Evolutionary conservation across 2,329 filamentous ascomycete genomes (phyloP), one percentile per base, ranked within the genome.

Genomic region (Fusarium clavum): DNA sequence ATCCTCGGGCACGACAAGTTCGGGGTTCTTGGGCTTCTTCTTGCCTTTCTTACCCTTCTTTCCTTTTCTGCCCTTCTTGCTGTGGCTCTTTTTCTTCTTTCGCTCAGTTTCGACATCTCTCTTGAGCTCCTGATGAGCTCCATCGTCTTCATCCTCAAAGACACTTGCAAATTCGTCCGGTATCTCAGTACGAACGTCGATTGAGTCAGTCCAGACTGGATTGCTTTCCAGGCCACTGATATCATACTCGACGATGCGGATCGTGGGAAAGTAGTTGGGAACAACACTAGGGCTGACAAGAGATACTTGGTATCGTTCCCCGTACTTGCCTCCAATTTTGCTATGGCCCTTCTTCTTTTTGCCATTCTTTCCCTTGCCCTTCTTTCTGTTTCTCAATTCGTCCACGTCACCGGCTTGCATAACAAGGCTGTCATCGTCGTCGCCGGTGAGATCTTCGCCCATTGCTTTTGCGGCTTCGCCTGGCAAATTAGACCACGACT

Each of bases 241-340:
- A 78, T 99, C 98, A 84, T 98, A 99, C 76, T 97, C 93, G 70
- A 95, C 85, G n/a, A 99, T 87, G n/a, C 94, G 89, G 32, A 98
- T 81, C 1, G 92, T 94, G 1, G 95, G 96, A 70, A 94, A 96
- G 79, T 94, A 97, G 77, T 96, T 98, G 9, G 95, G 96, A 11
- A 98, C 93, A 40, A 99, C 84, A 77, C 94, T 98, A 1, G 95
- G 93, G 48, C 91, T 88, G 59, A 98, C 91, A 27, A 96, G 83
- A 1, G 92, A 91, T 8, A 97, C 80, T 56, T 94, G 91, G 78
- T 94, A 99, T 55, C 94, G 88, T 80, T 99, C 94, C 5, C 90
- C 94, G 82, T 89, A 97, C 67, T 88, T 87, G 7, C 94, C 94
- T 22, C 92, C 94, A 67, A 97, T 90, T 67, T 84, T 83, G 71